Evolutionary conservation across 2,329 filamentous ascomycete genomes (phyloP).

Genomic region (Ceratocystis alfenasii): DNA sequence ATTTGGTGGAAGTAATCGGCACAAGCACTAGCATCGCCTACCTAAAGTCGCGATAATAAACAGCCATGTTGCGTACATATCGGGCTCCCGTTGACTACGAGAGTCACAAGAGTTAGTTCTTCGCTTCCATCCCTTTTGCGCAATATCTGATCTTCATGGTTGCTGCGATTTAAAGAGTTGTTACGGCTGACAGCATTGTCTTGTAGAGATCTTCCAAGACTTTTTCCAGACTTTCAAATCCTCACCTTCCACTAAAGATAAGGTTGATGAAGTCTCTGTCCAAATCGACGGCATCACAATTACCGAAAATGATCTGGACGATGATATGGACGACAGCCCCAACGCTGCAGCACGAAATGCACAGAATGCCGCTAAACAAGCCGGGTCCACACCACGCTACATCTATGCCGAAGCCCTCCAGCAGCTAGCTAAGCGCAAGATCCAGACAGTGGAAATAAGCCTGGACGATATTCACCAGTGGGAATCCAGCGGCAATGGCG

Average conservation of each 20-base stretch:
- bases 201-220: conserved; percentile 64
- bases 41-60: neutral
- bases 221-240: conserved; percentile 86
- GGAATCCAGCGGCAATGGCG: conserved; percentile 55
- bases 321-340: conserved; percentile 79
- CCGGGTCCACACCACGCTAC: conserved; percentile 48
- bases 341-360: conserved; percentile 33
- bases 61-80: conserved; percentile 21
- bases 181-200: neutral
- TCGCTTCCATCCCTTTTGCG: conserved; percentile 12
- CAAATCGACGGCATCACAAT: conserved; percentile 77
- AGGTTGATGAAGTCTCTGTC: conserved; percentile 53
- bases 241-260: conserved; percentile 38
- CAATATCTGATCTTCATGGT: neutral
- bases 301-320: conserved; percentile 72
- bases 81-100: conserved; percentile 62
- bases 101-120: conserved; percentile 61
- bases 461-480: conserved; percentile 78
- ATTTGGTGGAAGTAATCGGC: neutral
- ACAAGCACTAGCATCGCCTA: neutral
- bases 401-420: conserved; percentile 88
- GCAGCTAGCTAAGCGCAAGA: conserved; percentile 67
- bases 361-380: conserved; percentile 39
- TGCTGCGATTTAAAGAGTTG: neutral
- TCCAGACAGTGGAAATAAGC: conserved; percentile 71